Percentiles rank a stretch among this genome's conserved stretches.
Evolutionary conservation across 2,329 filamentous ascomycete genomes (phyloP).

Genomic region (Hymenoscyphus salicellus): DNA sequence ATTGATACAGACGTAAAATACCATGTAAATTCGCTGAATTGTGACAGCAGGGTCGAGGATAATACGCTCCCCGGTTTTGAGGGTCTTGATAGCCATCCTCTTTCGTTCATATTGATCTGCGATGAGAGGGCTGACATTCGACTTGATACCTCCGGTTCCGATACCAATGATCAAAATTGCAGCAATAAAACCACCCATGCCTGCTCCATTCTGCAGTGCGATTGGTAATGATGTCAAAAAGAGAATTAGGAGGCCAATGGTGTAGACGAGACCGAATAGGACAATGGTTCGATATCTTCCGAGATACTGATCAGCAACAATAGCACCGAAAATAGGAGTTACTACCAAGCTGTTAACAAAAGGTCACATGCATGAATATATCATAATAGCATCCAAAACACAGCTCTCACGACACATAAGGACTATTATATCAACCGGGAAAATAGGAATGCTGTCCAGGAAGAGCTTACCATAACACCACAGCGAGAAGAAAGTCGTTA

Average conservation of each 20-base stretch:
- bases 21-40: constrained; percentile 43
- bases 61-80: constrained; percentile 55
- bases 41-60: constrained; percentile 60
- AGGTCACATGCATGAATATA: background rate
- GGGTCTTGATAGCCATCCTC: constrained; percentile 43
- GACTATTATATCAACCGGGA: background rate
- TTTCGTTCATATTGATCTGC: constrained; percentile 54
- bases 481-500: constrained; percentile 52
- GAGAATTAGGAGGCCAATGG: constrained; percentile 54
- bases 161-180: constrained; percentile 47
- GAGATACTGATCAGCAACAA: constrained; percentile 53
- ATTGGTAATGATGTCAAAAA: constrained; percentile 53
- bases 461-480: constrained; percentile 47
- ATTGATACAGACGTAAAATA: constrained; percentile 69
- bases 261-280: constrained; percentile 44
- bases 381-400: background rate
- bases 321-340: constrained; percentile 42
- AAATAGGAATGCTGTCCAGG: background rate
- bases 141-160: constrained; percentile 56
- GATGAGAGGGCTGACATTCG: constrained; percentile 62
- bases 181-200: constrained; percentile 51
- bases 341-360: constrained; percentile 10
- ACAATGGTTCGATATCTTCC: constrained; percentile 62
- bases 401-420: too few species aligned
- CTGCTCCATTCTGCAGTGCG: constrained; percentile 40